Conservation (phyloP, 257 asterid genomes). For the Capsicum rhomboideum region DNA sequence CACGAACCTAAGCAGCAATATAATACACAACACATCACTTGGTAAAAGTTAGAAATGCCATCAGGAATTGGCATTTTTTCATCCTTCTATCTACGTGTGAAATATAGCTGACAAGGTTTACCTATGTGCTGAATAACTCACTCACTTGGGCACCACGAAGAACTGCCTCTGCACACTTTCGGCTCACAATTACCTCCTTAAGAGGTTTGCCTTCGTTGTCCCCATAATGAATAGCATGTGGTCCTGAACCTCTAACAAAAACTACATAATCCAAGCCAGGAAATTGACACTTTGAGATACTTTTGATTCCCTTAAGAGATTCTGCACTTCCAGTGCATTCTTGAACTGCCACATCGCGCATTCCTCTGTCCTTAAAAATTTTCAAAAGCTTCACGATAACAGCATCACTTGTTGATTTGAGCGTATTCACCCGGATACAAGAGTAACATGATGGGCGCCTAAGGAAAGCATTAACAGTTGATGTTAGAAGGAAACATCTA, state of each 20-base stretch:
- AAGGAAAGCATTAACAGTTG: conserved; percentile 4
- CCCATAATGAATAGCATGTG: conserved; percentile 66
- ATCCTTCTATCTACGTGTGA: not conserved
- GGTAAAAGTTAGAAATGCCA: not conserved
- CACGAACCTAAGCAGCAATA: not conserved
- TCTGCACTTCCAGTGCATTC: conserved; percentile 12
- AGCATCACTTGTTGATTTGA: conserved; percentile 53
- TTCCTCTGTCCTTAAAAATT: conserved; percentile 38
- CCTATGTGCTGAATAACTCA: not conserved
- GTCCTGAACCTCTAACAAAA: conserved; percentile 82
- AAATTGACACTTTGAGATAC: conserved; percentile 54
- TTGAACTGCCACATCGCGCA: conserved; percentile 14
- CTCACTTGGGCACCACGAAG: conserved; percentile 98
- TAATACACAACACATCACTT: not conserved
- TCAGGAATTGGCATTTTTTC: not conserved
- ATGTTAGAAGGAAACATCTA: not conserved
- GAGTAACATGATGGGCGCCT: conserved; percentile 96
- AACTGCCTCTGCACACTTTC: conserved; percentile 99
- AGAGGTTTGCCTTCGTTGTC: conserved; percentile 45
- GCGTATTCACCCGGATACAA: conserved; percentile 82
- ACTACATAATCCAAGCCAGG: conserved; percentile 68
- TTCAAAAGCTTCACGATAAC: conserved; percentile 60
- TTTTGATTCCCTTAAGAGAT: conserved; percentile 2
- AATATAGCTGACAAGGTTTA: not conserved
- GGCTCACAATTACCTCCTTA: conserved; percentile 89